phyloP scores from a whole-genome alignment of 2,329 filamentous ascomycete genomes.

The Rhynchosporium agropyri region DNA sequence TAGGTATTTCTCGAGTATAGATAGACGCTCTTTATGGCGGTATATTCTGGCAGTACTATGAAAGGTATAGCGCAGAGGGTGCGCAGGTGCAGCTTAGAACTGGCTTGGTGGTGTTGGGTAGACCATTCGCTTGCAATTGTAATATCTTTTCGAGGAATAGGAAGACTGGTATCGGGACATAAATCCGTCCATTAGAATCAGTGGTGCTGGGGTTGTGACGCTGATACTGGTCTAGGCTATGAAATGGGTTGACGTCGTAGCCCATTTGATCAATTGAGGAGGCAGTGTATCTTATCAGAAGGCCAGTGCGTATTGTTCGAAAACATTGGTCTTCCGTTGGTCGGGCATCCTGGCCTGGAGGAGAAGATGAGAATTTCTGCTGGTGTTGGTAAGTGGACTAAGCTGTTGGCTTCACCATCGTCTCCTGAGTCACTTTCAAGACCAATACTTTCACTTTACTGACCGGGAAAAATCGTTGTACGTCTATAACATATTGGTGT shows the following conservation, averaged over 20 bases:
- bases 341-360: no score
- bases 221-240: conserved; percentile 21
- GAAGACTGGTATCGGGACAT: conserved; percentile 21
- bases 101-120: conserved; percentile 25
- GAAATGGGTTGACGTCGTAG: conserved; percentile 20
- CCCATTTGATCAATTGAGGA: conserved; percentile 28
- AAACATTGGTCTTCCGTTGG: no score
- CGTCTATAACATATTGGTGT: no score
- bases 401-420: no score
- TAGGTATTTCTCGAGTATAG: no score
- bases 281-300: conserved; percentile 21
- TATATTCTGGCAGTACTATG: no score
- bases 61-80: conserved; percentile 2
- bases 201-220: conserved; percentile 28
- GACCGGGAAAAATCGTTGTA: no score
- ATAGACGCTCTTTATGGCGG: no score
- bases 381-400: no score
- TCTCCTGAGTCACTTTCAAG: no score
- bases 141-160: conserved; percentile 28
- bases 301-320: conserved; percentile 20
- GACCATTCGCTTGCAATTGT: conserved; percentile 23
- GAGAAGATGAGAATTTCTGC: no score
- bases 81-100: conserved; percentile 34
- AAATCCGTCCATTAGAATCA: conserved; percentile 27
- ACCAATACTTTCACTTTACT: no score